Conservation (phyloP, 2,329 filamentous ascomycete species). For the Helicocarpus griseus region DNA sequence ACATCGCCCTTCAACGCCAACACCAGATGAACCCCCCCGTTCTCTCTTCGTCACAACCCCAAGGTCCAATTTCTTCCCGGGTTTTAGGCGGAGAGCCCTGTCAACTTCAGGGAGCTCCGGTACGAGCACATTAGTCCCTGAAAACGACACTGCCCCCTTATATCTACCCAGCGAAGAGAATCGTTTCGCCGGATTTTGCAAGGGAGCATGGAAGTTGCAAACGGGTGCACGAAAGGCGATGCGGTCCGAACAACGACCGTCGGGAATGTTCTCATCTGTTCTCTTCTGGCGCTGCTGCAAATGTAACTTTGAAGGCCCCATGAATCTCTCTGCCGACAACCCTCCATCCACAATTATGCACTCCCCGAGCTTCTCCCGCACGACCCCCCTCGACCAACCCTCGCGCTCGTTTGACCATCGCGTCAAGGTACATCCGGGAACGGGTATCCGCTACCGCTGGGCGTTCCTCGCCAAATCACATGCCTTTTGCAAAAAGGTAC, state of each 20-base stretch:
- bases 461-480: constrained; percentile 40
- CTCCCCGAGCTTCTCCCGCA: constrained; percentile 8
- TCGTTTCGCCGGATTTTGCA: constrained; percentile 35
- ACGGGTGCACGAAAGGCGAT: constrained; percentile 26
- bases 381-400: constrained; percentile 9
- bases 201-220: constrained; percentile 34
- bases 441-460: constrained; percentile 37
- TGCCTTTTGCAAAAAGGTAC: constrained; percentile 25
- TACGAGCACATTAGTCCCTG: background rate
- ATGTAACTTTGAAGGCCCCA: constrained; percentile 35
- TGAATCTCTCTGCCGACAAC: constrained; percentile 14
- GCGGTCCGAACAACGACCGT: constrained; percentile 16
- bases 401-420: constrained; percentile 21
- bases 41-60: background rate
- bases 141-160: constrained; percentile 5
- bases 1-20: background rate
- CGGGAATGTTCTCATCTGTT: constrained; percentile 22
- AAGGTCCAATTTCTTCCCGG: background rate
- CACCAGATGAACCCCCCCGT: background rate
- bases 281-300: constrained; percentile 31
- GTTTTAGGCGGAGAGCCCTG: background rate
- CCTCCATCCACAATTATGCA: background rate
- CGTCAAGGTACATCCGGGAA: constrained; percentile 18
- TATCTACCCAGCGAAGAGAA: constrained; percentile 28
- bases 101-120: background rate